phyloP scores from a whole-genome alignment of 2,329 filamentous ascomycete species.

The Pseudogymnoascus sp. region DNA sequence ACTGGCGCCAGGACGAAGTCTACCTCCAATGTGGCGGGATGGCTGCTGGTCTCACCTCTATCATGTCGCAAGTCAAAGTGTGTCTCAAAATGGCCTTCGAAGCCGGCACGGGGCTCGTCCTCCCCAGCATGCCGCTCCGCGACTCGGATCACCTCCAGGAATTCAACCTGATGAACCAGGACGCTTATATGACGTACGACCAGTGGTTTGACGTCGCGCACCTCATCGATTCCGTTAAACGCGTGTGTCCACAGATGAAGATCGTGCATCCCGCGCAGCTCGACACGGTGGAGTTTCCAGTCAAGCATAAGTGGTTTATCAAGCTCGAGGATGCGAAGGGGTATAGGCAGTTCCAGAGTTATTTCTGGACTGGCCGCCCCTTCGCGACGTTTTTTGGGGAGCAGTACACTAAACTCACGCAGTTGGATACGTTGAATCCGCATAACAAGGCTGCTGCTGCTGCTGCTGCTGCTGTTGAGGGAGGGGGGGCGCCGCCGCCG shows the following conservation, averaged over 20 bases:
- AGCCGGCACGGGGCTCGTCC: constrained; percentile 24
- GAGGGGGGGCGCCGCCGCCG: constrained; percentile 9
- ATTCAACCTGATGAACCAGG: constrained; percentile 27
- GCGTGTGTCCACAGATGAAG: constrained; percentile 28
- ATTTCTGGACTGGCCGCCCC: constrained; percentile 27
- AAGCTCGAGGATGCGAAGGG: constrained; percentile 19
- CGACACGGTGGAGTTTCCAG: constrained; percentile 9
- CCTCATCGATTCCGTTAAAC: constrained; percentile 19
- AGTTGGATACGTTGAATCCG: constrained; percentile 11
- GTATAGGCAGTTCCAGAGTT: constrained; percentile 22
- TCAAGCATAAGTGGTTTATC: constrained; percentile 22
- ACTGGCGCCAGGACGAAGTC: constrained; percentile 23
- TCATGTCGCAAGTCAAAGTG: constrained; percentile 29
- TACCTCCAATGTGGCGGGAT: constrained; percentile 29
- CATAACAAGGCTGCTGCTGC: background rate
- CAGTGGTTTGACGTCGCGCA: constrained; percentile 29
- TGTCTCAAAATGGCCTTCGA: constrained; percentile 31
- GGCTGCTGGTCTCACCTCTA: constrained; percentile 26
- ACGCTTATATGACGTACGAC: constrained; percentile 27
- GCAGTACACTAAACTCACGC: constrained; percentile 13
- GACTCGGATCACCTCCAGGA: constrained; percentile 24
- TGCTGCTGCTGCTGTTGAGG: background rate
- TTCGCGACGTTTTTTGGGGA: constrained; percentile 25
- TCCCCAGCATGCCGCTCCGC: constrained; percentile 29
- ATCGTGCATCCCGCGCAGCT: constrained; percentile 25